Conservation (phyloP, 2,329 filamentous ascomycete genomes). For the Colletotrichum sp. region DNA sequence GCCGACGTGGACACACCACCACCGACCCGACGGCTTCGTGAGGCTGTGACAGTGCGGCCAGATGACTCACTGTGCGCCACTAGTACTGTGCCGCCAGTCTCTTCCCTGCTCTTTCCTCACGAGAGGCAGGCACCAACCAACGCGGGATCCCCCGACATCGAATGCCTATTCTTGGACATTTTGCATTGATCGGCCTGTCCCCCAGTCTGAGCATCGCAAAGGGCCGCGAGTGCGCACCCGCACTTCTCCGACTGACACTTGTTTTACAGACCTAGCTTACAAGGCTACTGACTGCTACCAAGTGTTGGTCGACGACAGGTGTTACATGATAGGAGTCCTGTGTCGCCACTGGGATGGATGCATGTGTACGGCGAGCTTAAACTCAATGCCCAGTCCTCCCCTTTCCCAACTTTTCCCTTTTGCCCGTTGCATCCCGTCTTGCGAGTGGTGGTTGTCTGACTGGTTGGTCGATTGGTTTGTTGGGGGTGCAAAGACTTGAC, state of each 20-base stretch:
- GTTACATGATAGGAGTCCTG: neutral
- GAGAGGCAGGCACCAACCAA: neutral
- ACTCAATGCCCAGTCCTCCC: neutral
- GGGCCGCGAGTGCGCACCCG: neutral
- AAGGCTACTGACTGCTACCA: neutral
- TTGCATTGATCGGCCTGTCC: slow-evolving; percentile 11
- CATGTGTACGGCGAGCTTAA: neutral
- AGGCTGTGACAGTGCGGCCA: slow-evolving; percentile 4
- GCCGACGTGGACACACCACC: slow-evolving; percentile 13
- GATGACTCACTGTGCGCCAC: neutral
- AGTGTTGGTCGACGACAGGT: neutral
- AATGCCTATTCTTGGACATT: slow-evolving; percentile 10
- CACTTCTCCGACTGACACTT: neutral
- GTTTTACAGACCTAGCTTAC: neutral
- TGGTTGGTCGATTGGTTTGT: neutral
- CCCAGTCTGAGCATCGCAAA: neutral
- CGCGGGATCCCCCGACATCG: slow-evolving; percentile 13
- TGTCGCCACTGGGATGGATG: neutral
- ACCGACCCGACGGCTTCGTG: neutral
- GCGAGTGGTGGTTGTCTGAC: neutral
- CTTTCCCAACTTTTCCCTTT: neutral
- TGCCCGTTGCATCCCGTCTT: neutral
- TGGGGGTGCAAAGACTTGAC: neutral
- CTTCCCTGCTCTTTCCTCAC: neutral
- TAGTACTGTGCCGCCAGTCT: neutral